Base-by-base conservation (phyloP, 2,329 filamentous ascomycete genomes). In the Colletotrichum trifolii region DNA sequence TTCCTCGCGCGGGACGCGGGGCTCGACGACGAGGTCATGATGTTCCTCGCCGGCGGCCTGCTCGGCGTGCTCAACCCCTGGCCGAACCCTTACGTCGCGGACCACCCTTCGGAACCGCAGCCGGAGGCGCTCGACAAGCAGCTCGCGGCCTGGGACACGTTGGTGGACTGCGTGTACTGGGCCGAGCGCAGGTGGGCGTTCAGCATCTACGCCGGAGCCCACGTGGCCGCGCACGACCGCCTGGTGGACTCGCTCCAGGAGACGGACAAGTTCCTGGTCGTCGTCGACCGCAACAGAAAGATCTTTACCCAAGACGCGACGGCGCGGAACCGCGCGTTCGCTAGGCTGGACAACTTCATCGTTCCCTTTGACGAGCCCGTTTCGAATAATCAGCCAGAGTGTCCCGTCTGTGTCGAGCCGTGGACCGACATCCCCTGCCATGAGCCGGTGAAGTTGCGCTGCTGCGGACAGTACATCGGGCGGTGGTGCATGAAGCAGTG, bases 11-110 rank as follows among this genome's bases (percentile, higher is more conserved):
- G 38, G 4, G 63, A 66, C 34, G 40, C 13, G 25, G 63, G 63
- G 11, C 63, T 66, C 2, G 47, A 63, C 47, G 63, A 63, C 12
- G 15, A 53, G 35, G 46, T 66, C 8, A 66, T 66, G 59, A 48
- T 54, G 34, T 63, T 35, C 4, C 11, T 66, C 25, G 63, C 35
- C n/a, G 42, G 46, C 5, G 40, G n/a, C 6, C 47, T 66, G 36
- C 59, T 66, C 25, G 58, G 52, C 35, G 42, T 66, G n/a, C 63
- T 66, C 40, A 66, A 66, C 17, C 63, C 59, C 35, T 66, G 60
- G 36, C 63, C 58, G n/a, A 53, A 42, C 13, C 12, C 33, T 9
- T 34, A 40, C 1, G 2, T 8, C 9, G 3, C 2, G 4, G 6
- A 36, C 11, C 63, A 57, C 12, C 47, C 63, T 8, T 66, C 63